Evolutionary conservation across 2,329 filamentous ascomycete species (phyloP), one percentile per base, ranked within the genome.

Genomic region (Aspergillus caelatus): DNA sequence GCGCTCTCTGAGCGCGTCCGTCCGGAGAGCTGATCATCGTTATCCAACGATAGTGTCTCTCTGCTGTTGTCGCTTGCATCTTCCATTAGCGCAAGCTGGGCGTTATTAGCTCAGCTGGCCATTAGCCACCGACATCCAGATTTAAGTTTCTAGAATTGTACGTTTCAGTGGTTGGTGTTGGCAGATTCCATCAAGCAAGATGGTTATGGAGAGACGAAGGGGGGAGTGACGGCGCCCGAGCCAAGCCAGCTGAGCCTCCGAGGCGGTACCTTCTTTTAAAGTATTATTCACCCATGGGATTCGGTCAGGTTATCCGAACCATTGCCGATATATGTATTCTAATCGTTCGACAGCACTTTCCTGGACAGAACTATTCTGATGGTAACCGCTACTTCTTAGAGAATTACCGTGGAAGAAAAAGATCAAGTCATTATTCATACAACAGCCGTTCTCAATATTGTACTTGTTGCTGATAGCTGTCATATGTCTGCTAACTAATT

Each of bases 11-110:
- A 74, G 62, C 74, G 77, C 48, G 71, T 56, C 58, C 74, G 72
- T 61, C 69, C 72, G 45, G 72, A 62, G 62, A 66, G 65, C 63
- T 61, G 61, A 48, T 65, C 65, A 61, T 71, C 64, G 63, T 72
- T 64, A 65, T 68, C 68, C 58, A 68, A 59, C 64, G 70, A 68
- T 69, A 72, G 69, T 68, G 67, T 69, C 67, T 67, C 69, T 60
- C 66, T 66, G 65, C 62, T 71, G 53, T 59, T 65, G 61, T 70
- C 61, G 64, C 68, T 68, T 68, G 71, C 73, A 77, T 77, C 65
- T 70, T 77, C 75, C 76, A 78, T 78, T 76, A 74, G 68, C 67
- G 65, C 70, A 65, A 58, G 62, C 61, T 68, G 65, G 66, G 60
- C 68, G 61, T 63, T 55, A 65, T 61, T 65, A 66, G 62, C 64